phyloP scores from a whole-genome alignment of 208 protist genomes.

The Acanthamoeba quina region DNA sequence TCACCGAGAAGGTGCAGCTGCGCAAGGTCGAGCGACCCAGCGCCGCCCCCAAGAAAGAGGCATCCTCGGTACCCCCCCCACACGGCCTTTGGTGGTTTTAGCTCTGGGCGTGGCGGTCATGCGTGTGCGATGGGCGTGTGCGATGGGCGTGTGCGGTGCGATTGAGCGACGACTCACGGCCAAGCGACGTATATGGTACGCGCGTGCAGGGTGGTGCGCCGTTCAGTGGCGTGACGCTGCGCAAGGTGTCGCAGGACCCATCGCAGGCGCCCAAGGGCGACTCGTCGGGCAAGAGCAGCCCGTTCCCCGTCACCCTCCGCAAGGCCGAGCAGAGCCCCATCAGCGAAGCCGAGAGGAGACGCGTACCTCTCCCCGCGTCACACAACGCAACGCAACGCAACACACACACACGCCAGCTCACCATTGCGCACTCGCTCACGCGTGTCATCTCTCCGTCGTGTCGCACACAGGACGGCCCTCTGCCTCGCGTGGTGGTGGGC shows the following conservation, averaged over 20 bases:
- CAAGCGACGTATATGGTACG: no score
- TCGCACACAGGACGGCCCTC: background rate
- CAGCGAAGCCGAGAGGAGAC: conserved; percentile 11
- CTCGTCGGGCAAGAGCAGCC: background rate
- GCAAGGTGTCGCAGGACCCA: background rate
- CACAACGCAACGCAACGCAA: no score
- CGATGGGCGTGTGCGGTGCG: background rate
- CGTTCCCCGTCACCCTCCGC: conserved; percentile 23
- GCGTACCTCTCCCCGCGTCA: background rate
- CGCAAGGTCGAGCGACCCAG: background rate
- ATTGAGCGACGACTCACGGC: no score
- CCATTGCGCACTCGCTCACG: background rate
- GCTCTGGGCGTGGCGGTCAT: background rate
- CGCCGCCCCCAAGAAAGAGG: background rate
- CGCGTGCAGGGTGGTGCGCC: background rate
- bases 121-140: background rate
- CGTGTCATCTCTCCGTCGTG: background rate
- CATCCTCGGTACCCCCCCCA: background rate
- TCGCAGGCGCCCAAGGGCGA: background rate
- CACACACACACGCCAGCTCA: no score
- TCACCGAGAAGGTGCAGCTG: conserved; percentile 26
- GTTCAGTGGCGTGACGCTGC: conserved; percentile 7
- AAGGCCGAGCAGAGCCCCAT: conserved; percentile 44
- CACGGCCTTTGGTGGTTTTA: background rate
- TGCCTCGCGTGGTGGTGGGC: background rate